Evolutionary conservation across 2,329 filamentous ascomycete species (phyloP), one percentile per base, ranked within the genome.

Genomic region (Colletotrichum australisinense): DNA sequence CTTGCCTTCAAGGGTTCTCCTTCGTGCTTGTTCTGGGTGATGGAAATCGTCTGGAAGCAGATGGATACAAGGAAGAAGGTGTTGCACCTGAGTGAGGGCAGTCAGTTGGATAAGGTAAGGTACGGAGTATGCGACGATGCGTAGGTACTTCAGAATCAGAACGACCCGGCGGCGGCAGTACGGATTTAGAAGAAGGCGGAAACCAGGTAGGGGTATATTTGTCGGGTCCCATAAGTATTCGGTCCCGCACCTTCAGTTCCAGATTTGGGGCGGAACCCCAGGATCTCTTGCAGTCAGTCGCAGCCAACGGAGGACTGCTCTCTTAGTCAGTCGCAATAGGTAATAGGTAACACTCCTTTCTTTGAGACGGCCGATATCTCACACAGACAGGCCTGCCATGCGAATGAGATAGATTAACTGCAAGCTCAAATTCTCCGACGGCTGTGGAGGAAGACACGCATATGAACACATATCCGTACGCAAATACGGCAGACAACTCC

Each of bases 211-310:
- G 49, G 63, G 56, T 53, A 32, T n/a, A 62, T 63, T 53, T 57
- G 30, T 59, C 49, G 28, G 14, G 38, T 38, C 24, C 69, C 69
- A 69, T 28, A 66, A 66, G 26, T 55, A 3, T 22, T 28, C 22
- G 35, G 62, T 66, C 56, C 67, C 62, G 42, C 30, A 28, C 5
- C 16, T 56, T 52, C 42, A 58, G 28, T 42, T 66, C 55, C 66
- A 65, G 55, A 59, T 59, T 66, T 70, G 62, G 62, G 68, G 53
- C 22, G 57, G 66, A 59, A 60, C 66, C 66, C 66, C 70, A 9
- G 70, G 32, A 69, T 56, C 49, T 7, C 14, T 46, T 58, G 52
- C 42, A n/a, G n/a, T n/a, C n/a, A n/a, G n/a, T n/a, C n/a, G n/a
- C n/a, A n/a, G n/a, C n/a, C n/a, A n/a, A n/a, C n/a, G n/a, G n/a